These are phyloP conservation scores for Pisolithus thermaeus DNA, from an alignment of 1,284 basidiomycete genomes.

Conservation along the genomic window DNA sequence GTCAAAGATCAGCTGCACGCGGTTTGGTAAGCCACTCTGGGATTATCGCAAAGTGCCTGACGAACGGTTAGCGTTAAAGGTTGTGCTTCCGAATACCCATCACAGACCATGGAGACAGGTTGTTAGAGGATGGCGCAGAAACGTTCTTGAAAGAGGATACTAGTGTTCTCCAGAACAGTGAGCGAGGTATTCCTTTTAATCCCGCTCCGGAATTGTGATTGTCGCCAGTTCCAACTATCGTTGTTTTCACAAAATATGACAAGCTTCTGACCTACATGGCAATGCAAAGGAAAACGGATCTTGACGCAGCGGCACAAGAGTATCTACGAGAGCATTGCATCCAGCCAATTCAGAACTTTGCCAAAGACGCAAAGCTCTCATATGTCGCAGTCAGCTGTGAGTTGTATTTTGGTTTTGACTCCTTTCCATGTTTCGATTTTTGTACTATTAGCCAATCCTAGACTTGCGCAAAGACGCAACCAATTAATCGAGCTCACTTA, in stretches of 20 bases:
- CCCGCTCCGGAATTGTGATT: not conserved
- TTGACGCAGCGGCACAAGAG: not conserved
- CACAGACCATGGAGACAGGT: not conserved
- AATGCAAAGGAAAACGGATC: not conserved
- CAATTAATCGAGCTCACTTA: not conserved
- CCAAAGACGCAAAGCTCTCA: not conserved
- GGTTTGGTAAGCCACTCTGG: not conserved
- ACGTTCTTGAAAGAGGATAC: not conserved
- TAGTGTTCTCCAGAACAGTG: not conserved
- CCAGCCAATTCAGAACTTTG: not conserved
- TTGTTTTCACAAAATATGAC: not conserved
- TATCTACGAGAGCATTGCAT: not conserved
- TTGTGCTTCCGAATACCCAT: not conserved
- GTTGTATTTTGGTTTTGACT: not conserved
- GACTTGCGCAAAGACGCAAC: not conserved
- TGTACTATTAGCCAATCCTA: not conserved
- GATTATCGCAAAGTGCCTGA: not conserved
- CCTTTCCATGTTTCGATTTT: not conserved
- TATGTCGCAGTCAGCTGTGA: not conserved
- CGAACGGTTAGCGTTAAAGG: not conserved
- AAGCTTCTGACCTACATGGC: not conserved
- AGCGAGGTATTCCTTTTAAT: not conserved
- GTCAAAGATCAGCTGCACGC: not conserved
- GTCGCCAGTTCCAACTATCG: not conserved
- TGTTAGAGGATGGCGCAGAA: not conserved